Conservation (phyloP, 331 rosid species). For the Malus hybrid region DNA sequence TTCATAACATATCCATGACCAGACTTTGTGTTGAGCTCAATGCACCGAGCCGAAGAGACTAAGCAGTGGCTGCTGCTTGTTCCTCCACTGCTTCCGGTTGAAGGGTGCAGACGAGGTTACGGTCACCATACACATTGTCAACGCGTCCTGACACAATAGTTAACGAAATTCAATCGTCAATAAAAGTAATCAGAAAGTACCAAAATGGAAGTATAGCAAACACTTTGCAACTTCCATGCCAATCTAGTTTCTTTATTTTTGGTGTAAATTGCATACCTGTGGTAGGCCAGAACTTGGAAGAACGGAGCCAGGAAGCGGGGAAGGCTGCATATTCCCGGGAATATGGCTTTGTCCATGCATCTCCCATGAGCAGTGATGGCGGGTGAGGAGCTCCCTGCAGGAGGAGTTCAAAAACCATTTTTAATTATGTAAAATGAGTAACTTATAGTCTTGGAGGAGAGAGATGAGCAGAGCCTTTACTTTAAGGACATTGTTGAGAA, state of each 20-base stretch:
- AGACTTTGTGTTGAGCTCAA: not conserved
- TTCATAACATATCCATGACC: not conserved
- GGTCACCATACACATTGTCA: conserved; percentile 95
- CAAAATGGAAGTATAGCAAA: not conserved
- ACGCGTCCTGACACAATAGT: conserved; percentile 67
- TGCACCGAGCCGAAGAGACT: conserved; percentile 2
- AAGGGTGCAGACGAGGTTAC: conserved; percentile 91
- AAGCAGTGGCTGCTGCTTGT: conserved; percentile 79
- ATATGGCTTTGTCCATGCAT: conserved; percentile 33
- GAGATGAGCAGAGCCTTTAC: conserved; percentile 16
- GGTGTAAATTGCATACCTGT: conserved; percentile 44
- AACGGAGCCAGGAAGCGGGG: conserved; percentile 88
- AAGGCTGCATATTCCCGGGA: conserved; percentile 90
- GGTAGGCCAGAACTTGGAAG: conserved; percentile 82
- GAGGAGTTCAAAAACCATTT: not conserved
- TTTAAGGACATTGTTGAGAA: conserved; percentile 83
- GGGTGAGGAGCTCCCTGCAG: conserved; percentile 95
- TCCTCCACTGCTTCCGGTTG: conserved; percentile 69
- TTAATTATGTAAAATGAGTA: not conserved
- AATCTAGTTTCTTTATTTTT: not conserved
- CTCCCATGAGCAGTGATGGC: conserved; percentile 80
- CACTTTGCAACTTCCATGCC: not conserved
- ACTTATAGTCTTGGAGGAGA: not conserved
- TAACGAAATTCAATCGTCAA: not conserved
- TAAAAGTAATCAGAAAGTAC: not conserved